A percentile compares a stretch with the other conserved stretches of the same genome.
These are phyloP conservation scores for Alternaria atra DNA, from an alignment of 2,329 filamentous ascomycete species.

Conservation along the genomic window DNA sequence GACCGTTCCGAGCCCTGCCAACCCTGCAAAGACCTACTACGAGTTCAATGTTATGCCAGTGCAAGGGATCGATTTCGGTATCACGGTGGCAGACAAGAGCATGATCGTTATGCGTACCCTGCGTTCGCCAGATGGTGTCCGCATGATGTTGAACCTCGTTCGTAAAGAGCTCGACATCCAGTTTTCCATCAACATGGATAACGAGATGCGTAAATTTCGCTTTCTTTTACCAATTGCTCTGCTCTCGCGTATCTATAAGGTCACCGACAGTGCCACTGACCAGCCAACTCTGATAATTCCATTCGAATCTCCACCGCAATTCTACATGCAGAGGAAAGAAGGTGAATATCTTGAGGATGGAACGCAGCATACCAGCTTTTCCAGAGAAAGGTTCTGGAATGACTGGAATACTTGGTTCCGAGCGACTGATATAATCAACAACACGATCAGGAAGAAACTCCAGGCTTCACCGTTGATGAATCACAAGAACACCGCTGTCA, in stretches of 20 bases:
- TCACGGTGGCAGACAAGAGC: conserved; percentile 61
- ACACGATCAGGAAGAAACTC: conserved; percentile 35
- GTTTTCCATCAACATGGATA: conserved; percentile 51
- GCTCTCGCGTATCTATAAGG: conserved; percentile 52
- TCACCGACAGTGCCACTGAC: conserved; percentile 12
- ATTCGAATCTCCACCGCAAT: conserved; percentile 53
- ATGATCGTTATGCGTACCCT: conserved; percentile 69
- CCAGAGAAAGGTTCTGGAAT: conserved; percentile 58
- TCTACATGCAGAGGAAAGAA: conserved; percentile 50
- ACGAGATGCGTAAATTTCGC: conserved; percentile 43
- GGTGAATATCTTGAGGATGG: conserved; percentile 17
- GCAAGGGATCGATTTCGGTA: conserved; percentile 68
- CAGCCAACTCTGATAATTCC: conserved; percentile 44
- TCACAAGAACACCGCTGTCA: conserved; percentile 59
- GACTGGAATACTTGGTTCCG: conserved; percentile 68
- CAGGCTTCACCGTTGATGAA: conserved; percentile 36
- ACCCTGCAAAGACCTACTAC: conserved; percentile 32
- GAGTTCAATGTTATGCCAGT: conserved; percentile 46
- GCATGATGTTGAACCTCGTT: conserved; percentile 55
- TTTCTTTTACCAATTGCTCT: conserved; percentile 58
- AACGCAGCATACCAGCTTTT: conserved; percentile 20
- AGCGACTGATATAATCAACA: conserved; percentile 69
- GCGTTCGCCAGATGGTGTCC: conserved; percentile 33
- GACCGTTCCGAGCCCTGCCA: conserved; percentile 33
- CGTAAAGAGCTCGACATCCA: conserved; percentile 56